phyloP scores from a whole-genome alignment of 257 asterid genomes.

The Nicotiana sylvestris region DNA sequence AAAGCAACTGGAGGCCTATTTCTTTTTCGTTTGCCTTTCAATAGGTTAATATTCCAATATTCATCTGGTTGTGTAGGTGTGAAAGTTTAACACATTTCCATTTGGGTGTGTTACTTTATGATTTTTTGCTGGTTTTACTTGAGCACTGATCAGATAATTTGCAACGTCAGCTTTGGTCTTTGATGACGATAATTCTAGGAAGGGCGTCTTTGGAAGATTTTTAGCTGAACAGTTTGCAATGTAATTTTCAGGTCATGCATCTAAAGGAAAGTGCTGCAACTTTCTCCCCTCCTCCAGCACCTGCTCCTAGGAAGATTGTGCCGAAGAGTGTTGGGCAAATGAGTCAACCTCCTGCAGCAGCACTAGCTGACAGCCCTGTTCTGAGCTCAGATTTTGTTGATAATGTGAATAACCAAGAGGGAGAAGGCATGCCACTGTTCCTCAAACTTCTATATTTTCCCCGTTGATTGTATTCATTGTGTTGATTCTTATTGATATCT shows the following conservation, averaged over 20 bases:
- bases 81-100: not conserved
- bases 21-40: conserved; percentile 4
- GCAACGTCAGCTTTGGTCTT: not conserved
- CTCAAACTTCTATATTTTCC: not conserved
- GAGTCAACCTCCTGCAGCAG: conserved; percentile 27
- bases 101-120: not conserved
- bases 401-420: conserved; percentile 52
- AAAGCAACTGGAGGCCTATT: not conserved
- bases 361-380: conserved; percentile 36
- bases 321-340: conserved; percentile 39
- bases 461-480: not conserved
- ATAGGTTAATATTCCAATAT: not conserved
- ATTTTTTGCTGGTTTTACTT: not conserved
- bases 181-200: not conserved
- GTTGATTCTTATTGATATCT: not conserved
- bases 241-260: conserved; percentile 57
- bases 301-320: conserved; percentile 34
- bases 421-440: conserved; percentile 40
- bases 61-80: conserved; percentile 3
- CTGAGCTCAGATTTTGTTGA: conserved; percentile 42
- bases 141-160: conserved; percentile 4
- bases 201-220: not conserved
- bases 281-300: conserved; percentile 44
- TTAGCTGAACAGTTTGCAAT: conserved; percentile 10
- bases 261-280: conserved; percentile 49